Conservation (phyloP, 495 filamentous ascomycete species). For the Hyaloscypha hepaticicola region DNA sequence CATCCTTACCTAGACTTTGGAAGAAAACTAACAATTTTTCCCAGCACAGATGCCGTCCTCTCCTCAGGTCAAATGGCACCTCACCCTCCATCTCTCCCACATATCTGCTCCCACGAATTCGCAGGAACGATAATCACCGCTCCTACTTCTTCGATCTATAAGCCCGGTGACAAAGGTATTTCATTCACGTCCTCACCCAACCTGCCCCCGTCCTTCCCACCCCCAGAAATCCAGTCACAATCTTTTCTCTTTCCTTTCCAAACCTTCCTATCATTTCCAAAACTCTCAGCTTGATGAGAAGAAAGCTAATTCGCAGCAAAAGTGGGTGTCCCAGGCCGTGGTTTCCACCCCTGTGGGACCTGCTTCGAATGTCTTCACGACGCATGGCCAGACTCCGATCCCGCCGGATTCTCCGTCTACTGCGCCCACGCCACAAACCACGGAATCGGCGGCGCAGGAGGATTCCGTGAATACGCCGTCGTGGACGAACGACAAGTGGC, state of each 20-base stretch:
- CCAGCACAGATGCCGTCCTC: constrained; percentile 52
- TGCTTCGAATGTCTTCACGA: constrained; percentile 50
- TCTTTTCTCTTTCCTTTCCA: too few species aligned
- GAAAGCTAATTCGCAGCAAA: constrained; percentile 50
- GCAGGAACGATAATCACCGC: constrained; percentile 34
- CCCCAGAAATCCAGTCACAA: too few species aligned
- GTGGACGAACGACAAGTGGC: constrained; percentile 45
- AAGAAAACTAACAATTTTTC: not conserved
- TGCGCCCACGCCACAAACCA: constrained; percentile 46
- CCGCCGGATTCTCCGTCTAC: constrained; percentile 41
- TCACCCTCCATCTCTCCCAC: constrained; percentile 48
- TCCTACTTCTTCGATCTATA: constrained; percentile 33
- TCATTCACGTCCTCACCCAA: too few species aligned
- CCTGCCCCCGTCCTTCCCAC: too few species aligned
- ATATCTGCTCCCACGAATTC: constrained; percentile 57
- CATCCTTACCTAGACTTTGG: not conserved
- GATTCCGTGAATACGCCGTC: constrained; percentile 51
- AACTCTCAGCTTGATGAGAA: too few species aligned
- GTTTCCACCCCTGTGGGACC: constrained; percentile 44
- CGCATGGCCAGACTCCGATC: constrained; percentile 30
- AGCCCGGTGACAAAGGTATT: too few species aligned
- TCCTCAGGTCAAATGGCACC: constrained; percentile 38
- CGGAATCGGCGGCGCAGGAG: constrained; percentile 44
- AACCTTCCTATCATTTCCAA: too few species aligned
- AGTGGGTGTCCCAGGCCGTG: constrained; percentile 47